Percentiles rank a stretch among this genome's conserved stretches.
These are phyloP conservation scores for Tolypocladium pustulatum DNA, from an alignment of 2,329 filamentous ascomycete genomes.

Conservation along the genomic window DNA sequence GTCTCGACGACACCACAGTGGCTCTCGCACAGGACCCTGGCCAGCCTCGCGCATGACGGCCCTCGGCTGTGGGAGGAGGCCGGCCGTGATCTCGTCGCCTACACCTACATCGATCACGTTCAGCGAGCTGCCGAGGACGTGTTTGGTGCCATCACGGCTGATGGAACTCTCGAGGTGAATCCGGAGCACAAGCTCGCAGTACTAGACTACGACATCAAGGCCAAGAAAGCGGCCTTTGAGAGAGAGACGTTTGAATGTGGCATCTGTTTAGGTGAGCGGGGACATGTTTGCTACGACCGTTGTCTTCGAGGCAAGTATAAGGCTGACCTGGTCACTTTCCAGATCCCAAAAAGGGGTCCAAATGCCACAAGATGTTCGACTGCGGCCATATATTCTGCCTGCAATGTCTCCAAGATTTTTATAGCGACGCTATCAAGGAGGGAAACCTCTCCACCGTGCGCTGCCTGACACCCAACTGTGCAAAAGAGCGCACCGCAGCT, in stretches of 20 bases:
- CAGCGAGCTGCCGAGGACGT: slow-evolving; percentile 48
- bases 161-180: slow-evolving; percentile 39
- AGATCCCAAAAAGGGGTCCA: slow-evolving; percentile 81
- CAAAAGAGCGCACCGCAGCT: slow-evolving; percentile 43
- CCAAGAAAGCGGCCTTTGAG: slow-evolving; percentile 66
- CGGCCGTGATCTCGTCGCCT: slow-evolving; percentile 48
- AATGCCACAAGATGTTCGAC: slow-evolving; percentile 70
- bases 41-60: slow-evolving; percentile 38
- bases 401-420: slow-evolving; percentile 81
- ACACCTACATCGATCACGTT: slow-evolving; percentile 52
- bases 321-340: slow-evolving; percentile 8
- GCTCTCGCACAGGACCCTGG: slow-evolving; percentile 39
- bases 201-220: slow-evolving; percentile 67
- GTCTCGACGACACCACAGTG: slow-evolving; percentile 47
- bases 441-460: slow-evolving; percentile 71
- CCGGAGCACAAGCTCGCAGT: slow-evolving; percentile 57
- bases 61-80: slow-evolving; percentile 50
- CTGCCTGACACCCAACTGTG: slow-evolving; percentile 72
- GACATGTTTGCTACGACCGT: not conserved
- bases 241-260: slow-evolving; percentile 80
- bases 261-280: slow-evolving; percentile 56
- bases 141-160: slow-evolving; percentile 44
- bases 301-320: not conserved
- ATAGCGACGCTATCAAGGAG: slow-evolving; percentile 76
- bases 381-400: slow-evolving; percentile 90